phyloP scores from a whole-genome alignment of 2,329 filamentous ascomycete genomes.

The Apiospora hydei region DNA sequence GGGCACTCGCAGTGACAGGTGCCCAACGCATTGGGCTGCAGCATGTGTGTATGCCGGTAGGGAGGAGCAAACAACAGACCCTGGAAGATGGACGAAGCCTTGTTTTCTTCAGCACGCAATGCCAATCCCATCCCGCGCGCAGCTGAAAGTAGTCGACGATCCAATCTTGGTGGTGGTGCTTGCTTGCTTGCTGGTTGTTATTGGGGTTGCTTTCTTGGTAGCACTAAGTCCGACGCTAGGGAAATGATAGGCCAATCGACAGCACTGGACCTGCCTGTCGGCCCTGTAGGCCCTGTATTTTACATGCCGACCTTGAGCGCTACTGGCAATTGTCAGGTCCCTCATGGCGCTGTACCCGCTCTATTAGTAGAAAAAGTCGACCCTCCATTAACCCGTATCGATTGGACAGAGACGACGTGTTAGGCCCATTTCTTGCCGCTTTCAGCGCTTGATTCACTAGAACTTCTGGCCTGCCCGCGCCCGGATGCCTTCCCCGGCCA shows the following conservation, averaged over 20 bases:
- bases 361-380: background rate
- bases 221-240: background rate
- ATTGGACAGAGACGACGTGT: background rate
- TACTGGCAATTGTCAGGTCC: slow-evolving; percentile 2
- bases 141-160: background rate
- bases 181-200: background rate
- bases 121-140: too few species aligned
- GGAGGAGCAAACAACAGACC: too few species aligned
- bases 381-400: slow-evolving; percentile 1
- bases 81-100: too few species aligned
- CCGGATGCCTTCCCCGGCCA: slow-evolving; percentile 11
- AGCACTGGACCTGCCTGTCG: background rate
- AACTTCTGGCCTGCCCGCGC: background rate
- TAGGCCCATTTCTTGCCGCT: slow-evolving; percentile 5
- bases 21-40: too few species aligned
- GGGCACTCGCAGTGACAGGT: too few species aligned
- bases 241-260: slow-evolving; percentile 5
- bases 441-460: background rate
- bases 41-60: too few species aligned
- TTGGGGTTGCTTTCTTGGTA: background rate
- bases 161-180: background rate
- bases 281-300: background rate
- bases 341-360: background rate
- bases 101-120: too few species aligned
- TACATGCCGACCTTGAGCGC: too few species aligned